Percentiles rank a stretch among this genome's conserved stretches.
phyloP scores from a whole-genome alignment of 2,329 filamentous ascomycete species.

The Talaromyces sp. region DNA sequence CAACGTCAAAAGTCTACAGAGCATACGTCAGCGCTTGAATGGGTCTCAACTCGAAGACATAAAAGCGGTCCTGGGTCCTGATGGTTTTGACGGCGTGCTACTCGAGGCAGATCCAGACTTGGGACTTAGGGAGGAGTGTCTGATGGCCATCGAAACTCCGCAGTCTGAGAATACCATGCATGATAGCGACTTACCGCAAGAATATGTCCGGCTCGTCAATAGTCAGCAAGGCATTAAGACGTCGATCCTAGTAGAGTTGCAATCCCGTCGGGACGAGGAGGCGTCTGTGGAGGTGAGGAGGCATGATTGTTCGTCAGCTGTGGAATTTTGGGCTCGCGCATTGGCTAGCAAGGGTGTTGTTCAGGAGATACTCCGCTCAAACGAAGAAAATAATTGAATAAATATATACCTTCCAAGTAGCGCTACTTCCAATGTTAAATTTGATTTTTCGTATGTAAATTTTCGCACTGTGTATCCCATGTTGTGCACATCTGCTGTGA shows the following conservation, averaged over 20 bases:
- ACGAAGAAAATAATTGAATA: not conserved
- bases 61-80: not conserved
- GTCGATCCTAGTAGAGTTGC: slow-evolving; percentile 43
- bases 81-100: slow-evolving; percentile 21
- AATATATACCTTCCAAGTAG: not conserved
- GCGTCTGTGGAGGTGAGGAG: slow-evolving; percentile 43
- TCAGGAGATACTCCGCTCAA: slow-evolving; percentile 27
- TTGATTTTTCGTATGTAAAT: not conserved
- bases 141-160: slow-evolving; percentile 29
- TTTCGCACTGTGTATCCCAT: not conserved
- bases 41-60: slow-evolving; percentile 5
- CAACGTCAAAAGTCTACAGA: slow-evolving; percentile 48
- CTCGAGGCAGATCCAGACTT: slow-evolving; percentile 40
- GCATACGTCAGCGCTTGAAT: slow-evolving; percentile 35
- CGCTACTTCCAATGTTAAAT: not conserved
- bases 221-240: slow-evolving; percentile 35
- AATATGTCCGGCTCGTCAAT: slow-evolving; percentile 30
- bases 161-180: slow-evolving; percentile 21
- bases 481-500: not conserved
- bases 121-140: slow-evolving; percentile 31
- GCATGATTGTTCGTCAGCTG: slow-evolving; percentile 66
- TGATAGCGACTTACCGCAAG: slow-evolving; percentile 33
- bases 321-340: slow-evolving; percentile 67
- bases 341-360: slow-evolving; percentile 67
- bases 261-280: slow-evolving; percentile 40